These are phyloP conservation scores for Arabis hirsuta DNA, from an alignment of 345 rosid genomes.

Conservation along the genomic window DNA sequence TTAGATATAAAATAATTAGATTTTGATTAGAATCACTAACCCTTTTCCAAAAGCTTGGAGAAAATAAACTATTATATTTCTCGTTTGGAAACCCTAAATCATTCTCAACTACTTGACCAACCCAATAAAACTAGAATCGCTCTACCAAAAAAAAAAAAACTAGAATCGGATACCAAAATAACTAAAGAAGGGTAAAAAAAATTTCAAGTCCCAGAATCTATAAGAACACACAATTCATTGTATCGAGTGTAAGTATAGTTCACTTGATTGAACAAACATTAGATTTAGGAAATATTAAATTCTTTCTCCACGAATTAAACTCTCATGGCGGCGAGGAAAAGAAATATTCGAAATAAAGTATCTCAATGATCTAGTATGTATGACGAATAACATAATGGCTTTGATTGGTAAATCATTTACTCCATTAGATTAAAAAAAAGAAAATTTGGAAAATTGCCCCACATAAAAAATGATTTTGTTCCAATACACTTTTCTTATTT, in stretches of 20 bases:
- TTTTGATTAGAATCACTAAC: slow-evolving; percentile 29
- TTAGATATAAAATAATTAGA: not conserved
- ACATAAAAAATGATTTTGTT: too few species aligned
- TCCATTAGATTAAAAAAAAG: too few species aligned
- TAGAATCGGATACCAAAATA: slow-evolving; percentile 19
- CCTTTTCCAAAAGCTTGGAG: slow-evolving; percentile 37
- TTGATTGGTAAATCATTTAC: too few species aligned
- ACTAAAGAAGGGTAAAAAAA: not conserved
- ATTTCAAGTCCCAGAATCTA: not conserved
- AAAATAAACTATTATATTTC: not conserved
- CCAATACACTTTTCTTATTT: too few species aligned
- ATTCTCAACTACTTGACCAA: slow-evolving; percentile 9
- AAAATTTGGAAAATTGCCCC: too few species aligned
- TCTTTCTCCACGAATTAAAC: not conserved
- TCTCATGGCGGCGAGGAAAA: not conserved
- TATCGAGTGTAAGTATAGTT: not conserved
- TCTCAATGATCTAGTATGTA: not conserved
- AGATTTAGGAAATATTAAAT: not conserved
- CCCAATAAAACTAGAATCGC: slow-evolving; percentile 11
- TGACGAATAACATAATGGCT: too few species aligned
- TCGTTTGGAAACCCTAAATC: slow-evolving; percentile 16
- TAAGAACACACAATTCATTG: too few species aligned
- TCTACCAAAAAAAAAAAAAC: too few species aligned
- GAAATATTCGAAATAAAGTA: not conserved
- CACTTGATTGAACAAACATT: not conserved